Conservation (phyloP, 352 stramenopile genomes). For the Globisporangium alternatum region DNA sequence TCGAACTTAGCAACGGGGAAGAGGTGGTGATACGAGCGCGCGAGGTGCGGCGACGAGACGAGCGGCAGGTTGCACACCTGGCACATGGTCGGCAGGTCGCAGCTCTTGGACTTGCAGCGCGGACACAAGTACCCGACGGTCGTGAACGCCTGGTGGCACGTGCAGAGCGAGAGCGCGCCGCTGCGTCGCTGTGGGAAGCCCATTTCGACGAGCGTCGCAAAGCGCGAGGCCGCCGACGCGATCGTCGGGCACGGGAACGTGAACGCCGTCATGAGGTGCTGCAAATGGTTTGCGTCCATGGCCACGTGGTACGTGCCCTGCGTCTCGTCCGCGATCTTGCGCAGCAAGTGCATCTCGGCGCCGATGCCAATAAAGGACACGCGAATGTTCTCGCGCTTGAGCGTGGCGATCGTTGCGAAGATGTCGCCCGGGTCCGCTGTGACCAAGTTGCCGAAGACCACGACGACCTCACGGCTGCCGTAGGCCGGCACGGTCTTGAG, state of each 20-base stretch:
- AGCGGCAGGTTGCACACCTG: slow-evolving; percentile 96
- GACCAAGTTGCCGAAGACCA: slow-evolving; percentile 93
- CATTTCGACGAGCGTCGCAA: slow-evolving; percentile 84
- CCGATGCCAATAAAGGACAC: slow-evolving; percentile 93
- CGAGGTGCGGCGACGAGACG: slow-evolving; percentile 96
- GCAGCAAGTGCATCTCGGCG: slow-evolving; percentile 92
- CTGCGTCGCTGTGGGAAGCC: slow-evolving; percentile 76
- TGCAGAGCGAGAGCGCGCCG: slow-evolving; percentile 78
- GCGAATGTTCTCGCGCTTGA: slow-evolving; percentile 90
- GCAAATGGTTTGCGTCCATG: slow-evolving; percentile 91
- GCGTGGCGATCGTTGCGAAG: slow-evolving; percentile 88
- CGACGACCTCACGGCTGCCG: slow-evolving; percentile 89
- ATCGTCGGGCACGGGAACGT: slow-evolving; percentile 92
- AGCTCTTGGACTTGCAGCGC: slow-evolving; percentile 92
- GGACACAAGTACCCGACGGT: slow-evolving; percentile 93
- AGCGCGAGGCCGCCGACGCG: slow-evolving; percentile 57
- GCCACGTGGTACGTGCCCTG: slow-evolving; percentile 94
- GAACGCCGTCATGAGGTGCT: slow-evolving; percentile 91
- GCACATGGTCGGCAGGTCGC: slow-evolving; percentile 95
- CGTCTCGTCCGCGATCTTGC: slow-evolving; percentile 88
- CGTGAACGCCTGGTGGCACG: slow-evolving; percentile 83
- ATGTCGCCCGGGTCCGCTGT: slow-evolving; percentile 97
- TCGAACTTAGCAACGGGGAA: slow-evolving; percentile 96
- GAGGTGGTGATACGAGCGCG: slow-evolving; percentile 97
- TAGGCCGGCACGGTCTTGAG: slow-evolving; percentile 90